A percentile compares a stretch with the other conserved stretches of the same genome.
phyloP scores from a whole-genome alignment of 805 yeast genomes.

The Sugiyamaella qingdaonensis region DNA sequence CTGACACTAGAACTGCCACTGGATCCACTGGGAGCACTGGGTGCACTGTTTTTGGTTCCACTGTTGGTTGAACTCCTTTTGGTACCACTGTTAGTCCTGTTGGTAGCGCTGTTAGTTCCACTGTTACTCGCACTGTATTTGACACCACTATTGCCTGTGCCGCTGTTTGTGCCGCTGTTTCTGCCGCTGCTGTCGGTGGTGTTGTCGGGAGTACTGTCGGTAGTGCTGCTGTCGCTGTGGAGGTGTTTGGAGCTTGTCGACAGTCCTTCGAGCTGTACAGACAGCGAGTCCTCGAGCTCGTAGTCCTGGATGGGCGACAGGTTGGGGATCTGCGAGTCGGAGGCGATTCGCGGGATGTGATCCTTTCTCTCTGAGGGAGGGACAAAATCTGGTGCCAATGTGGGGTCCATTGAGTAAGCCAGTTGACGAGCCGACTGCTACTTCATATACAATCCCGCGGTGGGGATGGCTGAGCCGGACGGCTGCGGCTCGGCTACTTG shows the following conservation, averaged over 20 bases:
- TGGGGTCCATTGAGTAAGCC: constrained; percentile 72
- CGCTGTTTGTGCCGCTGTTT: background rate
- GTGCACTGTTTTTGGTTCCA: too few species aligned
- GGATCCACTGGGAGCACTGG: too few species aligned
- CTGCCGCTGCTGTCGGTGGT: background rate
- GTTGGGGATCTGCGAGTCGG: constrained; percentile 44
- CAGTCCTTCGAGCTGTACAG: background rate
- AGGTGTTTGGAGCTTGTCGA: background rate
- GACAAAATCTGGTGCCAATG: constrained; percentile 82
- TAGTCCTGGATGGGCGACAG: constrained; percentile 73
- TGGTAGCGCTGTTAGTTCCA: too few species aligned
- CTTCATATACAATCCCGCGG: too few species aligned
- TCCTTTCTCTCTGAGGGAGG: constrained; percentile 65
- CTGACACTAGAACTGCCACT: background rate
- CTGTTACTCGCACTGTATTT: too few species aligned
- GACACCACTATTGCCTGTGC: too few species aligned
- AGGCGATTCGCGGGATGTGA: constrained; percentile 28
- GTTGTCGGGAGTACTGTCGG: too few species aligned
- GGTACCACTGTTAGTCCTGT: too few species aligned
- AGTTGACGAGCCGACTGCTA: too few species aligned
- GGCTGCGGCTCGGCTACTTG: too few species aligned
- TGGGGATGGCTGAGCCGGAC: too few species aligned
- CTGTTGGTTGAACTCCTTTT: too few species aligned
- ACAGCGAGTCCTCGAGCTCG: constrained; percentile 70
- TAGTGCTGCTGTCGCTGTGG: background rate